These are phyloP conservation scores for Coemansia sp. DNA, from an alignment of 192 early-diverging fungal species.

Conservation along the genomic window DNA sequence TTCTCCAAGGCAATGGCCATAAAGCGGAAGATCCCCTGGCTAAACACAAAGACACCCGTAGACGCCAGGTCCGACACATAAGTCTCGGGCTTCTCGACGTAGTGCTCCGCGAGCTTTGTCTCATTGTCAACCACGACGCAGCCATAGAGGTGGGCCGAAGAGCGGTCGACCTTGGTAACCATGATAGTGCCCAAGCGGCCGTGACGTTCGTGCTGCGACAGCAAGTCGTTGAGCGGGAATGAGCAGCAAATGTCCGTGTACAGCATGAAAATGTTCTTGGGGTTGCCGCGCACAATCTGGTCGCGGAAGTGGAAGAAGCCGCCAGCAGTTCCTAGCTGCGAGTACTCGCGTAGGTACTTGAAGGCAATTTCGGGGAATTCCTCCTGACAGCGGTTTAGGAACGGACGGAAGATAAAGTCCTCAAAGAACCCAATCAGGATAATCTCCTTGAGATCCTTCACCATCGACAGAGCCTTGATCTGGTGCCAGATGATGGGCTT, in stretches of 20 bases:
- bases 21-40: slow-evolving; percentile 80
- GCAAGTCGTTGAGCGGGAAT: slow-evolving; percentile 88
- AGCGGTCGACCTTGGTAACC: slow-evolving; percentile 81
- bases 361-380: slow-evolving; percentile 86
- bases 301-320: slow-evolving; percentile 99
- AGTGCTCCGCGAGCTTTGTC: slow-evolving; percentile 90
- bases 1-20: slow-evolving; percentile 77
- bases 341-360: slow-evolving; percentile 97
- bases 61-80: slow-evolving; percentile 94
- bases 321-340: slow-evolving; percentile 93
- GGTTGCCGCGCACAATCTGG: slow-evolving; percentile 87
- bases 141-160: slow-evolving; percentile 83
- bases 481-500: slow-evolving; percentile 97
- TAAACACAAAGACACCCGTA: slow-evolving; percentile 94
- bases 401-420: slow-evolving; percentile 85
- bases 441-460: slow-evolving; percentile 89
- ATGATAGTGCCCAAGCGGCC: slow-evolving; percentile 86
- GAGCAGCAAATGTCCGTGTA: slow-evolving; percentile 96
- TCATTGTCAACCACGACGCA: slow-evolving; percentile 88
- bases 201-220: slow-evolving; percentile 78
- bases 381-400: slow-evolving; percentile 79
- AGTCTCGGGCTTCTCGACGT: slow-evolving; percentile 97
- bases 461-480: slow-evolving; percentile 84
- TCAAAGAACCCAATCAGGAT: slow-evolving; percentile 97
- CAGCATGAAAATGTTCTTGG: slow-evolving; percentile 92